Conservation (phyloP, 495 filamentous ascomycete genomes). For the Penicillium steckii region DNA sequence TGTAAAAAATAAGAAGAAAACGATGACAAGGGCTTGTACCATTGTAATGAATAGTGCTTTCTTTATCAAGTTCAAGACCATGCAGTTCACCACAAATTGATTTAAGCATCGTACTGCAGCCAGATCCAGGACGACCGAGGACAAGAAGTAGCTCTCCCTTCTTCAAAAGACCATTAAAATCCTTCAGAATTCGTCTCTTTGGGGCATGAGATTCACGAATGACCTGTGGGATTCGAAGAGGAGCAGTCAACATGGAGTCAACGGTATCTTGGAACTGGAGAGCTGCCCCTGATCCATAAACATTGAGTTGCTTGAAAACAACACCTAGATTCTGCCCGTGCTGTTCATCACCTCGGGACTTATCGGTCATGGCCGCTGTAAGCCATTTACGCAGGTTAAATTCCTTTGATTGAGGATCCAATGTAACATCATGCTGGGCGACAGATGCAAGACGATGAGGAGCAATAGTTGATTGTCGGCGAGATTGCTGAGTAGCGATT, state of each 20-base stretch:
- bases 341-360: slow-evolving; percentile 18
- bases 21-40: slow-evolving; percentile 15
- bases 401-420: slow-evolving; percentile 27
- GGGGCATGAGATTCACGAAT: slow-evolving; percentile 15
- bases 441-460: slow-evolving; percentile 8
- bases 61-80: slow-evolving; percentile 33
- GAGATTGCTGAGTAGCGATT: slow-evolving; percentile 20
- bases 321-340: slow-evolving; percentile 33
- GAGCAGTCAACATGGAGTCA: slow-evolving; percentile 39
- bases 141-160: slow-evolving; percentile 38
- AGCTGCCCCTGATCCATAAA: slow-evolving; percentile 51
- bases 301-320: slow-evolving; percentile 47
- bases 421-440: slow-evolving; percentile 20
- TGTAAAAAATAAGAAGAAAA: not conserved
- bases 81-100: slow-evolving; percentile 35
- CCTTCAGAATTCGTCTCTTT: slow-evolving; percentile 34
- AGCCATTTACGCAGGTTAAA: slow-evolving; percentile 32
- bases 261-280: slow-evolving; percentile 53
- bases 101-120: slow-evolving; percentile 42
- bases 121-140: slow-evolving; percentile 38
- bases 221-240: slow-evolving; percentile 32
- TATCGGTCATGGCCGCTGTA: slow-evolving; percentile 24
- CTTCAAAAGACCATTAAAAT: slow-evolving; percentile 37
- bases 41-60: slow-evolving; percentile 46
- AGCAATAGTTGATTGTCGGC: slow-evolving; percentile 13